These are phyloP conservation scores for Lactarius quietus DNA, from an alignment of 768 basidiomycete genomes.

Conservation along the genomic window DNA sequence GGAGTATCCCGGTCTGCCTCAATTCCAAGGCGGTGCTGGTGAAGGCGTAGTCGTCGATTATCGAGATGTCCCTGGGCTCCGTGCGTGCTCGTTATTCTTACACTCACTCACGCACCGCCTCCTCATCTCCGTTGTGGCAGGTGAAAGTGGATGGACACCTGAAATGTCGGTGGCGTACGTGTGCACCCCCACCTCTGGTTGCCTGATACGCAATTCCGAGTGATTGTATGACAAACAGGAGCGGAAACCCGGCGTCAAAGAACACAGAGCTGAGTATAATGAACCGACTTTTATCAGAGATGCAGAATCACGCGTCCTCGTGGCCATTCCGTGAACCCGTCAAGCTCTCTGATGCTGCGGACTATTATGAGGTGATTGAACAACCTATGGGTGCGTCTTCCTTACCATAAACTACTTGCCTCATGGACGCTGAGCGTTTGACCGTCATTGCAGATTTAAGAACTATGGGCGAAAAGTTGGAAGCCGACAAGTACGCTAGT, in stretches of 20 bases:
- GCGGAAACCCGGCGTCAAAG: conserved; percentile 45
- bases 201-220: not conserved
- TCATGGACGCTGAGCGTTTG: conserved; percentile 12
- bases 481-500: conserved; percentile 76
- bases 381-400: conserved; percentile 81
- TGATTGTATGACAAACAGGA: conserved; percentile 25
- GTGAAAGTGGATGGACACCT: conserved; percentile 90
- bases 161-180: conserved; percentile 72
- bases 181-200: conserved; percentile 3
- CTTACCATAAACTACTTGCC: not conserved
- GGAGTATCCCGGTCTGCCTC: conserved; percentile 72
- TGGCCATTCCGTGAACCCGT: conserved; percentile 92
- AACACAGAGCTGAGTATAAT: conserved; percentile 63
- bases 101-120: conserved; percentile 16
- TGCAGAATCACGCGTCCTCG: conserved; percentile 71
- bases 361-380: conserved; percentile 88
- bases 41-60: conserved; percentile 58
- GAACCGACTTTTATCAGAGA: conserved; percentile 72
- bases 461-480: conserved; percentile 89
- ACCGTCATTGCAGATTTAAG: conserved; percentile 58
- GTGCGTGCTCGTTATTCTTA: conserved; percentile 41
- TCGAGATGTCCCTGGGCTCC: conserved; percentile 81
- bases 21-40: conserved; percentile 60
- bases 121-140: conserved; percentile 37
- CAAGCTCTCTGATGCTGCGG: conserved; percentile 68